These are phyloP conservation scores for Talaromyces borbonicus DNA, from an alignment of 495 filamentous ascomycete genomes.

Conservation along the genomic window DNA sequence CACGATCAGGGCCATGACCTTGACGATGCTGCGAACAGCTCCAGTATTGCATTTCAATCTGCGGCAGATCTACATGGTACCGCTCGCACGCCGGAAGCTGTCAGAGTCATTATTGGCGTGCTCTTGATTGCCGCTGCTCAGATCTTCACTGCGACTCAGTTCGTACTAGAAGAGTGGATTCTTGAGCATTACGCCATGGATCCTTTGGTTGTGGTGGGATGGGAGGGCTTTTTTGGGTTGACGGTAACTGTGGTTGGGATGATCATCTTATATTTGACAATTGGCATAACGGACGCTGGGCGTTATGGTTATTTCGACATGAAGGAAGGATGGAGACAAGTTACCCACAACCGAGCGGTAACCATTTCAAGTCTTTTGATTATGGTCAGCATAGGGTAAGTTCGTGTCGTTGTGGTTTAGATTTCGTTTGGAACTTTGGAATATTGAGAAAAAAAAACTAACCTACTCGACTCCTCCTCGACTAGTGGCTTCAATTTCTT, in stretches of 20 bases:
- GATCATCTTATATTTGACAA: slow-evolving; percentile 62
- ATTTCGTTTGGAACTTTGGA: too few relatives aligned
- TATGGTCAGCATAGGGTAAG: slow-evolving; percentile 94
- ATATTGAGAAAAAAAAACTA: not conserved
- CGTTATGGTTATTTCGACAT: slow-evolving; percentile 81
- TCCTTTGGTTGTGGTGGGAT: slow-evolving; percentile 84
- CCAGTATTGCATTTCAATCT: slow-evolving; percentile 16
- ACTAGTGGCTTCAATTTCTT: slow-evolving; percentile 95
- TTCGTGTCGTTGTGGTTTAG: too few relatives aligned
- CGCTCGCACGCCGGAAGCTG: slow-evolving; percentile 45
- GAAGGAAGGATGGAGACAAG: slow-evolving; percentile 70
- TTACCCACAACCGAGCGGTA: slow-evolving; percentile 59
- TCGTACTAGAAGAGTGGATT: slow-evolving; percentile 91
- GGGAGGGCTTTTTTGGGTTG: slow-evolving; percentile 93
- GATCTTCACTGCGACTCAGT: slow-evolving; percentile 93
- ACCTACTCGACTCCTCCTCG: slow-evolving; percentile 5
- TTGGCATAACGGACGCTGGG: slow-evolving; percentile 67
- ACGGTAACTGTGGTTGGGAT: slow-evolving; percentile 70
- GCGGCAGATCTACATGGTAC: slow-evolving; percentile 14
- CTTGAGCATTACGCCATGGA: slow-evolving; percentile 83
- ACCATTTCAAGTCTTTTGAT: slow-evolving; percentile 70
- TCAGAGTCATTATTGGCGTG: slow-evolving; percentile 71
- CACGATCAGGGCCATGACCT: slow-evolving; percentile 44
- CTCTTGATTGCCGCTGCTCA: slow-evolving; percentile 85
- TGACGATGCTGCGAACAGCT: slow-evolving; percentile 16